Conservation (phyloP, 148 eudicot genomes). For the Salicornia ramosissima region DNA sequence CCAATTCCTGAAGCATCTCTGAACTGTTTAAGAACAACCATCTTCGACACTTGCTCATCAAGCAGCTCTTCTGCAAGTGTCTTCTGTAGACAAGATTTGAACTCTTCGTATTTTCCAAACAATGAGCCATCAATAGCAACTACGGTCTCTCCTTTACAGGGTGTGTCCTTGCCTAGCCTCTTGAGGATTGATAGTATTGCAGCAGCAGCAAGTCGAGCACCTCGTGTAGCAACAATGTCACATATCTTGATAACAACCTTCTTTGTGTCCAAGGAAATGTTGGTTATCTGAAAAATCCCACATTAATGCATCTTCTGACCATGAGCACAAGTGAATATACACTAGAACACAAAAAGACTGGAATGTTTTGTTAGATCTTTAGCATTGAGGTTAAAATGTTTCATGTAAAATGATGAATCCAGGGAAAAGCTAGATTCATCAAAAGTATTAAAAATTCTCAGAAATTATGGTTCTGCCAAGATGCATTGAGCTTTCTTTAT, state of each 20-base stretch:
- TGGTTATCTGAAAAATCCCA: conserved; percentile 3
- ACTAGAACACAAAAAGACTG: too few species aligned
- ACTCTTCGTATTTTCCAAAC: conserved; percentile 55
- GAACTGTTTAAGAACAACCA: conserved; percentile 45
- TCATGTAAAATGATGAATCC: too few species aligned
- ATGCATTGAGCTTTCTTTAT: too few species aligned
- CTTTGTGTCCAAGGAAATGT: conserved; percentile 33
- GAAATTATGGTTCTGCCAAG: too few species aligned
- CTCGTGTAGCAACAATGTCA: conserved; percentile 62
- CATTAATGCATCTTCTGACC: neutral
- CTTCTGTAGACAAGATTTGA: conserved; percentile 48
- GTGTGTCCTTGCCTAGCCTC: conserved; percentile 53
- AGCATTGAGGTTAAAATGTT: too few species aligned
- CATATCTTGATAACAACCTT: conserved; percentile 57
- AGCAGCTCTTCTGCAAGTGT: conserved; percentile 57
- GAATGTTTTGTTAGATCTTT: too few species aligned
- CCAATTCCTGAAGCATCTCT: conserved; percentile 86
- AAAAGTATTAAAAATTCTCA: too few species aligned
- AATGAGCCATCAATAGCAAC: conserved; percentile 78
- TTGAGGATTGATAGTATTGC: conserved; percentile 75
- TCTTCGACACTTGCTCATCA: conserved; percentile 37
- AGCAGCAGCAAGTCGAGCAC: conserved; percentile 84
- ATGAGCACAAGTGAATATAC: too few species aligned
- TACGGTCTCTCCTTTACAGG: conserved; percentile 42
- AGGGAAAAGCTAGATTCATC: too few species aligned